Base-by-base conservation (phyloP, 2,329 filamentous ascomycete genomes). In the Colletotrichum sidae region DNA sequence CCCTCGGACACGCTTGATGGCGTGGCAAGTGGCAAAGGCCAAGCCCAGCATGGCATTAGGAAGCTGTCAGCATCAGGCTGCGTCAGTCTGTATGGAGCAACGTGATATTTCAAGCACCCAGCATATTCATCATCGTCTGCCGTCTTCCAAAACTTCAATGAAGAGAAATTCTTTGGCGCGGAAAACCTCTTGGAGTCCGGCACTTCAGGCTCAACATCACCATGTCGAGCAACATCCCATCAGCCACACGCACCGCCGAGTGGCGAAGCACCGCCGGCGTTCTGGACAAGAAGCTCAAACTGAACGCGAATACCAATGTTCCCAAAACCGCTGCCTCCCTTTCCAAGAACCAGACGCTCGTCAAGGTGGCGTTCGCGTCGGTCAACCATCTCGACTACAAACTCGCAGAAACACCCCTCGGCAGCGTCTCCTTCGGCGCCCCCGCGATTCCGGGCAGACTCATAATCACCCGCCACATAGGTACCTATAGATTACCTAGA, bases 311-410 rank as follows among this genome's bases (percentile, higher is more conserved):
- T 37, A 35, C 55, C 33, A 17, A n/a, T 1, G 51, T 64, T 11
- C 71, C 73, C 7, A 63, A 2, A 71, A 6, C 75, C 4, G 70
- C 69, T 2, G 50, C 55, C 35, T 70, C 70, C 4, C 68, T 76
- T 6, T 70, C 69, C 1, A 51, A 60, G 34, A 74, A n/a, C n/a
- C n/a, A n/a, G 41, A 73, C 81, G 38, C 75, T 84, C 42, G 72
- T 86, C 55, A 72, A 77, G 56, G 80, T 85, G 54, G 70, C 75
- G 53, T 76, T 77, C 67, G 76, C 79, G 0, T 73, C 77, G 4
- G 71, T 83, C 33, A 85, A 86, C 69, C 83, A 83, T 0, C 78
- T 80, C 64, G 83, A 86, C 72, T 80, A 80, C 77, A 85, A 85
- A 66, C 47, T 83, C 4, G 70, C 75, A n/a, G 79, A 81, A 51